These are phyloP conservation scores for Fusarium duplospermum DNA, from an alignment of 2,329 filamentous ascomycete species.

Conservation along the genomic window DNA sequence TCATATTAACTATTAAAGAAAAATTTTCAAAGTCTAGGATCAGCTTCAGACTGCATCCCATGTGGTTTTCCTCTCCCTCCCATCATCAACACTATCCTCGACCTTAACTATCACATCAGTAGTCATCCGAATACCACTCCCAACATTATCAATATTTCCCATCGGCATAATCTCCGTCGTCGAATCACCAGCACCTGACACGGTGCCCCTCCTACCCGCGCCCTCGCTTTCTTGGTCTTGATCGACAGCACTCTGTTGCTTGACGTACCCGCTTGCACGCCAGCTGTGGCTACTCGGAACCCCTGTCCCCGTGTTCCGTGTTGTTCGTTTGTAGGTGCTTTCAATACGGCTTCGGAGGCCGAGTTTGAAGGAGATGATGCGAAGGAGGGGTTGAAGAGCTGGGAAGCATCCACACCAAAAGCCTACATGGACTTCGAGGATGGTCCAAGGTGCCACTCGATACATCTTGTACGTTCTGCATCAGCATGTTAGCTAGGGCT, in stretches of 20 bases:
- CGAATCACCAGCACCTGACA: conserved; percentile 22
- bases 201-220: conserved; percentile 7
- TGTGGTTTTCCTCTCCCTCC: conserved; percentile 26
- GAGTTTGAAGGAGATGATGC: conserved; percentile 38
- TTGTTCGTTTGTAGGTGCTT: conserved; percentile 35
- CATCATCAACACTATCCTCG: conserved; percentile 22
- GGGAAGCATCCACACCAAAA: conserved; percentile 57
- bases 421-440: conserved; percentile 55
- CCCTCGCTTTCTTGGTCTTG: conserved; percentile 1
- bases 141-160: conserved; percentile 29
- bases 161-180: conserved; percentile 25
- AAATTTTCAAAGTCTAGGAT: neutral
- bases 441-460: conserved; percentile 52
- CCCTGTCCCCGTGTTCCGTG: conserved; percentile 21
- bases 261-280: conserved; percentile 28
- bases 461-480: conserved; percentile 53
- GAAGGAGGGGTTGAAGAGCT: conserved; percentile 53
- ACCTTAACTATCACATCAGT: conserved; percentile 39
- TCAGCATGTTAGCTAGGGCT: neutral
- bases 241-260: conserved; percentile 22
- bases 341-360: conserved; percentile 22
- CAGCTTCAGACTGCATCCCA: conserved; percentile 34
- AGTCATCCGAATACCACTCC: conserved; percentile 30
- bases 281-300: conserved; percentile 22
- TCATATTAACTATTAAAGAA: neutral